Evolutionary conservation across 345 rosid genomes (phyloP).

Genomic region (Eucalyptus melliodora): DNA sequence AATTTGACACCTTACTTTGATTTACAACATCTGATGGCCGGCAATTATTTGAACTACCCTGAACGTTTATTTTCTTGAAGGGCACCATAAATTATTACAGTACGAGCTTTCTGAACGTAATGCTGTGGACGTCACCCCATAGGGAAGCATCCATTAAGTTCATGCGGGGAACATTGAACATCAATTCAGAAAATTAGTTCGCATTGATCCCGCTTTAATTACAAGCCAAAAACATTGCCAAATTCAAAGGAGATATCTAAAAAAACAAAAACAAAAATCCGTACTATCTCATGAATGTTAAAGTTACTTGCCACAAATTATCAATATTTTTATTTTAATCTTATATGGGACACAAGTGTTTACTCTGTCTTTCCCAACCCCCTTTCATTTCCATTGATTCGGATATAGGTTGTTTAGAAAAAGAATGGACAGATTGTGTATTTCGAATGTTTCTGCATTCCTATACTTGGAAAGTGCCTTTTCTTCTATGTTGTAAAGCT

Average conservation of each 20-base stretch:
- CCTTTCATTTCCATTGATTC: not conserved
- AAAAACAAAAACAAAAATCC: too few species aligned
- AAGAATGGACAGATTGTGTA: not conserved
- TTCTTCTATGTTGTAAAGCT: not conserved
- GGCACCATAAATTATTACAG: not conserved
- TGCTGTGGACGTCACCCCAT: not conserved
- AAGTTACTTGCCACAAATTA: not conserved
- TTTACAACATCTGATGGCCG: not conserved
- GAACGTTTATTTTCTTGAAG: not conserved
- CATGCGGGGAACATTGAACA: not conserved
- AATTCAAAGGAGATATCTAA: not conserved
- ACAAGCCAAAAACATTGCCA: not conserved
- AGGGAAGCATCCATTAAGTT: not conserved
- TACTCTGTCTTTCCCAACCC: not conserved
- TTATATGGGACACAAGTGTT: not conserved
- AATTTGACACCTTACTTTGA: not conserved
- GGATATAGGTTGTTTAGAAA: not conserved
- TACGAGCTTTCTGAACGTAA: not conserved
- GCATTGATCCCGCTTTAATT: not conserved
- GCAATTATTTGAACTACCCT: not conserved
- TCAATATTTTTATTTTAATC: not conserved
- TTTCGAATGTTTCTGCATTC: not conserved
- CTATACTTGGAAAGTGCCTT: not conserved
- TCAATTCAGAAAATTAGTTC: not conserved
- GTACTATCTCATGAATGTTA: not conserved